Percentiles rank a stretch among this genome's conserved stretches.
phyloP scores from a whole-genome alignment of 1,284 basidiomycete genomes.

The Heliocybe sulcata region DNA sequence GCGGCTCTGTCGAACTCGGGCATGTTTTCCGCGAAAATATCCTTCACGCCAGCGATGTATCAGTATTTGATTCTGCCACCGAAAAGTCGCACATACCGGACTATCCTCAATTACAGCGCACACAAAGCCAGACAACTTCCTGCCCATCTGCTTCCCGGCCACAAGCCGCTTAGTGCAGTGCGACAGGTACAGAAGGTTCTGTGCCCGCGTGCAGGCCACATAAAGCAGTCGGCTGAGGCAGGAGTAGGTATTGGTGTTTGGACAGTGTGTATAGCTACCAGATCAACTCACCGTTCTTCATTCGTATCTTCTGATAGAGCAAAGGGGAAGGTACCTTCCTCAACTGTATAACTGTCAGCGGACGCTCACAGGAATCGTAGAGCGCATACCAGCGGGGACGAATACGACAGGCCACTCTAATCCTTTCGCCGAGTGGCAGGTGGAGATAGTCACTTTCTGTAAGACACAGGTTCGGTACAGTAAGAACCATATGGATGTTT shows the following conservation, averaged over 20 bases:
- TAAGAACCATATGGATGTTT: neutral
- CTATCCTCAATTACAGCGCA: constrained; percentile 26
- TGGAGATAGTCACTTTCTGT: constrained; percentile 82
- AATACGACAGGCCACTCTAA: constrained; percentile 90
- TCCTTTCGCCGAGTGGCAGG: constrained; percentile 88
- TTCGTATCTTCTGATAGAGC: constrained; percentile 70
- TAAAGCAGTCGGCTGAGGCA: constrained; percentile 68
- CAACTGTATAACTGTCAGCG: constrained; percentile 36
- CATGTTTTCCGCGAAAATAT: constrained; percentile 9
- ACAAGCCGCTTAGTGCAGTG: constrained; percentile 40
- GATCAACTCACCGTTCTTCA: constrained; percentile 64
- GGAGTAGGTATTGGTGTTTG: constrained; percentile 3
- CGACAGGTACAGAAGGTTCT: constrained; percentile 66
- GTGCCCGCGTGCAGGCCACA: constrained; percentile 87
- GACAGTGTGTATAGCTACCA: neutral
- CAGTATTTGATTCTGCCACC: neutral
- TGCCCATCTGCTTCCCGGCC: constrained; percentile 38
- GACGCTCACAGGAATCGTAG: too few species aligned
- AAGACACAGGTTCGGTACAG: constrained; percentile 5
- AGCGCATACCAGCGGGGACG: constrained; percentile 52
- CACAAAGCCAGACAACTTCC: constrained; percentile 42
- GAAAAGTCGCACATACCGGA: constrained; percentile 22
- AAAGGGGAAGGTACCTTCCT: constrained; percentile 76
- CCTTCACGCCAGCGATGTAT: constrained; percentile 7
- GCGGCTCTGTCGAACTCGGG: constrained; percentile 9